A percentile compares a stretch with the other conserved stretches of the same genome.
Conservation (phyloP, 2,329 filamentous ascomycete genomes). For the Cladosporium halotolerans region DNA sequence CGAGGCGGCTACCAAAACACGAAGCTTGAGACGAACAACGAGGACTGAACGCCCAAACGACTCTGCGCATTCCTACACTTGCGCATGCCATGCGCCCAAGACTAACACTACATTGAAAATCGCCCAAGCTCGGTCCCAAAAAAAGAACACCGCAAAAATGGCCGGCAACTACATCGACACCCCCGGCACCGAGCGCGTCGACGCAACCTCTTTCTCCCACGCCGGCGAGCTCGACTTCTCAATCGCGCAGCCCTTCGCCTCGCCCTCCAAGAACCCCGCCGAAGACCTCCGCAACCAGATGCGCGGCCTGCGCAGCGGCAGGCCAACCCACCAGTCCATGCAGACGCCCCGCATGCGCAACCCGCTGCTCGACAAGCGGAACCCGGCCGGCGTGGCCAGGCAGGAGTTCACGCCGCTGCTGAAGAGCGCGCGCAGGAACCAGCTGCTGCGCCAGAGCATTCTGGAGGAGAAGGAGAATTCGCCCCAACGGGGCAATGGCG, state of each 20-base stretch:
- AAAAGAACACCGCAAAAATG: conserved; percentile 28
- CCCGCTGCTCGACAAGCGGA: conserved; percentile 64
- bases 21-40: not conserved
- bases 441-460: conserved; percentile 38
- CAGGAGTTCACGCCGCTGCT: conserved; percentile 92
- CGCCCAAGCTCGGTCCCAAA: not conserved
- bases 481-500: conserved; percentile 34
- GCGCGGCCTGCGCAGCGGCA: conserved; percentile 55
- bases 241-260: conserved; percentile 79
- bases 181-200: conserved; percentile 75
- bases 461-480: conserved; percentile 34
- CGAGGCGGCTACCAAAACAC: not conserved
- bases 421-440: conserved; percentile 71
- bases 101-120: not conserved
- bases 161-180: conserved; percentile 61
- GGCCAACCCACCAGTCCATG: conserved; percentile 33
- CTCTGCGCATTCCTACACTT: not conserved
- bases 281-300: conserved; percentile 68
- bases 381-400: conserved; percentile 38
- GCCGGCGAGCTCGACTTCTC: conserved; percentile 74
- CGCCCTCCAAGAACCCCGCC: conserved; percentile 63
- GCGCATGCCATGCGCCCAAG: not conserved
- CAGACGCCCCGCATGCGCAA: conserved; percentile 67
- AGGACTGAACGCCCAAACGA: too few relatives aligned
- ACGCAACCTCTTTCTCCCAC: conserved; percentile 69